Evolutionary conservation across 768 basidiomycete genomes (phyloP).

Genomic region (Dentipellis sp.): DNA sequence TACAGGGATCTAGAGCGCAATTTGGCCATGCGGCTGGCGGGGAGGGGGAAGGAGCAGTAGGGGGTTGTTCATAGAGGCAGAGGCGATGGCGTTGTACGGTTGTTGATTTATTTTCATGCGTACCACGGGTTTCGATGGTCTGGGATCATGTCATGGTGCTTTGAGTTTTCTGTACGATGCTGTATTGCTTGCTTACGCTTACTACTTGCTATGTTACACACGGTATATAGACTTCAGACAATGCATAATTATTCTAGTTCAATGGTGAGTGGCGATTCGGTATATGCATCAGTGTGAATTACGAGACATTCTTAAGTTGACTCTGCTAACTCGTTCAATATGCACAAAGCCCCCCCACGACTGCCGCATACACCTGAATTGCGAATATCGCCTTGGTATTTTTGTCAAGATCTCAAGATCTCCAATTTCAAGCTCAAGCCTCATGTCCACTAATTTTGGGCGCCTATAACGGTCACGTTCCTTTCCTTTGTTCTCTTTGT

Average conservation of each 20-base stretch:
- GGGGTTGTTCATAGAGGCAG: neutral
- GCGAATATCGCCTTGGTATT: too few species aligned
- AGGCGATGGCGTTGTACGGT: neutral
- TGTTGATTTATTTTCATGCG: neutral
- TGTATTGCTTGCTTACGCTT: neutral
- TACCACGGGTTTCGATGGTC: neutral
- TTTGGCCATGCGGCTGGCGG: neutral
- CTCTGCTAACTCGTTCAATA: too few species aligned
- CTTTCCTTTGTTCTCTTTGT: neutral
- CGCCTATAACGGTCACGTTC: neutral
- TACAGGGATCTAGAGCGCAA: neutral
- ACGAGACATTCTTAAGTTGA: too few species aligned
- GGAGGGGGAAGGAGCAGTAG: neutral
- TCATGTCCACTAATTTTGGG: neutral
- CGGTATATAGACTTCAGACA: neutral
- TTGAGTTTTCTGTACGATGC: neutral
- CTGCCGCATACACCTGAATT: too few species aligned
- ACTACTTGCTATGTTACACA: neutral
- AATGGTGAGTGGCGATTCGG: too few species aligned
- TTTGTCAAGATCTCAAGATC: too few species aligned
- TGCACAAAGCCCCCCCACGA: too few species aligned
- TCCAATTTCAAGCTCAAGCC: neutral
- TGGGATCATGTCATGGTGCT: neutral
- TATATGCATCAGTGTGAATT: too few species aligned
- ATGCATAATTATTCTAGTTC: too few species aligned